Percentiles rank a stretch among this genome's conserved stretches.
phyloP scores from a whole-genome alignment of 2,329 filamentous ascomycete species.

The Venturia carpophila region DNA sequence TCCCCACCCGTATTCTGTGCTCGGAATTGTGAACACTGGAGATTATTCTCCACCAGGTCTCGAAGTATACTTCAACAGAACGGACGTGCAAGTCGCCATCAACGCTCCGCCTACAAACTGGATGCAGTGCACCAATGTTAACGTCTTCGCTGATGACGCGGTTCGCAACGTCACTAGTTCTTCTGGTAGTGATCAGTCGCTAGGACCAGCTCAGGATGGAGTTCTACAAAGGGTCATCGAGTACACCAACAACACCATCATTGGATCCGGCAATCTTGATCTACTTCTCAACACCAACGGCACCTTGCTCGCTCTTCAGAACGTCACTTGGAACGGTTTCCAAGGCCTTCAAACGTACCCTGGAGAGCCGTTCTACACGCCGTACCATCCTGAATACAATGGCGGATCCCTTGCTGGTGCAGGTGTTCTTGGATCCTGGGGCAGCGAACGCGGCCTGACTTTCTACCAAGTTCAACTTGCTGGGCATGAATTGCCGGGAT shows the following conservation, averaged over 20 bases:
- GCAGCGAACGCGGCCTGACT: constrained; percentile 38
- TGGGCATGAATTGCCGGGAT: constrained; percentile 38
- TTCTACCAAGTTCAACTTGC: constrained; percentile 38
- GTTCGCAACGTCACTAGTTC: constrained; percentile 25
- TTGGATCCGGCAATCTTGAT: constrained; percentile 43
- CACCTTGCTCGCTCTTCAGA: constrained; percentile 45
- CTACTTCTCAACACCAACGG: constrained; percentile 44
- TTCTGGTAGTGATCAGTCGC: constrained; percentile 28
- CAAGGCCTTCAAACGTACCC: constrained; percentile 41
- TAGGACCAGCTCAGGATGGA: constrained; percentile 33
- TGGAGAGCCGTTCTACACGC: constrained; percentile 34
- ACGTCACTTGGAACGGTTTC: constrained; percentile 46
- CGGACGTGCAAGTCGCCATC: constrained; percentile 43
- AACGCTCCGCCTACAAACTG: constrained; percentile 40
- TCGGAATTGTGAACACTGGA: constrained; percentile 33
- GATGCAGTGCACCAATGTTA: constrained; percentile 34
- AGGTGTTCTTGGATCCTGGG: constrained; percentile 36
- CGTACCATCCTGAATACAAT: constrained; percentile 39
- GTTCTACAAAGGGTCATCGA: constrained; percentile 45
- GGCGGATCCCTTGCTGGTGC: constrained; percentile 33
- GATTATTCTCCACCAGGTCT: constrained; percentile 35
- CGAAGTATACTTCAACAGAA: constrained; percentile 43
- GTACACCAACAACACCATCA: constrained; percentile 44
- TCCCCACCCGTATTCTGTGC: constrained; percentile 33
- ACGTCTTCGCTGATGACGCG: constrained; percentile 33